Conservation (phyloP, 2,329 filamentous ascomycete genomes). For the Aureobasidium sp. region DNA sequence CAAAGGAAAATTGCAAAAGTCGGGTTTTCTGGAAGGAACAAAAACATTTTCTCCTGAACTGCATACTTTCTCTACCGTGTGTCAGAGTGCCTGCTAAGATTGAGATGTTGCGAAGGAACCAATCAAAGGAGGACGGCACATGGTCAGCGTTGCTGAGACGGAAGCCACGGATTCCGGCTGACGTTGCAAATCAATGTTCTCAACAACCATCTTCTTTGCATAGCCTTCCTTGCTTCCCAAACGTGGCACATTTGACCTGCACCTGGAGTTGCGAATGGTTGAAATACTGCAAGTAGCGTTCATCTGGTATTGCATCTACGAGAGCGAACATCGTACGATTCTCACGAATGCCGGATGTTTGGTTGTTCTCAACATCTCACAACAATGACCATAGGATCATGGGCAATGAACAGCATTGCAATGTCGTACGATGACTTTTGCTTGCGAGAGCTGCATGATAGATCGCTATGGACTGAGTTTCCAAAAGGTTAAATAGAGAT, state of each 20-base stretch:
- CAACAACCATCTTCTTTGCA: background rate
- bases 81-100: background rate
- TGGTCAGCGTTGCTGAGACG: too few relatives aligned
- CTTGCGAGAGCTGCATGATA: background rate
- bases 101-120: too few relatives aligned
- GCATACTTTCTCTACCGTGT: background rate
- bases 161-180: background rate
- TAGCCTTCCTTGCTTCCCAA: background rate
- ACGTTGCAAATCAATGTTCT: background rate
- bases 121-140: too few relatives aligned
- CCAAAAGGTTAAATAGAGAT: background rate
- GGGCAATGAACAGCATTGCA: background rate
- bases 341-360: background rate
- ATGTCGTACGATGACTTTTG: background rate
- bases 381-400: background rate
- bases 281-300: too few relatives aligned
- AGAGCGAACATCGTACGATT: background rate
- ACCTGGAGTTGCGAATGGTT: too few relatives aligned
- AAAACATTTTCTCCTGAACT: background rate
- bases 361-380: background rate
- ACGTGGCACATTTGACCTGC: background rate
- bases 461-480: background rate
- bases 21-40: background rate
- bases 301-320: too few relatives aligned
- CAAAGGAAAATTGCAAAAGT: background rate